A percentile compares a stretch with the other conserved stretches of the same genome.
phyloP scores from a whole-genome alignment of 139 green algal genomes.

The Asterochloris sp. region DNA sequence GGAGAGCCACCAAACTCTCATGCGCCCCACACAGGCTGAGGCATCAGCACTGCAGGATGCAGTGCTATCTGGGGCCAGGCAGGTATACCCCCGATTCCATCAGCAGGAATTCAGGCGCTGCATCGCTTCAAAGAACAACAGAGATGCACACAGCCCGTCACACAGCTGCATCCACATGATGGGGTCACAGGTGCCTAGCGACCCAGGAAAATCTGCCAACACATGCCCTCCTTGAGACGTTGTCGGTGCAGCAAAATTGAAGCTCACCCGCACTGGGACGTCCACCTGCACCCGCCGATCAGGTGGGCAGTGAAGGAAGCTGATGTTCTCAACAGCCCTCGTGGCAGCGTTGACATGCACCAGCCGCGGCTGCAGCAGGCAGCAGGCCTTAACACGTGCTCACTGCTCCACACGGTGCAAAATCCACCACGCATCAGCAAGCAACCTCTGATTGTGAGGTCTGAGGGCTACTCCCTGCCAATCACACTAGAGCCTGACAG shows the following conservation, averaged over 20 bases:
- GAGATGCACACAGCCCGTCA: too few relatives aligned
- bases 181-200: background rate
- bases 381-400: too few relatives aligned
- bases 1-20: background rate
- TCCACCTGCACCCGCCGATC: constrained; percentile 34
- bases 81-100: background rate
- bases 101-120: background rate
- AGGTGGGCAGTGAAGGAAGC: constrained; percentile 40
- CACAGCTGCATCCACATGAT: too few relatives aligned
- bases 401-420: too few relatives aligned
- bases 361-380: constrained; percentile 32
- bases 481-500: too few relatives aligned
- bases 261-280: constrained; percentile 34
- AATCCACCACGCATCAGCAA: too few relatives aligned
- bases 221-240: background rate
- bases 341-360: constrained; percentile 45
- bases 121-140: background rate
- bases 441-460: too few relatives aligned
- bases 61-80: background rate
- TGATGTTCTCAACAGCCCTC: constrained; percentile 49
- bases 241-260: background rate
- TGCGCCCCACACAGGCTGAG: background rate
- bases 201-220: background rate
- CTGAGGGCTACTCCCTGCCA: too few relatives aligned
- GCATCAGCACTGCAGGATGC: background rate